Evolutionary conservation across 2,329 filamentous ascomycete genomes (phyloP).

Genomic region (Shiraia bambusicola): DNA sequence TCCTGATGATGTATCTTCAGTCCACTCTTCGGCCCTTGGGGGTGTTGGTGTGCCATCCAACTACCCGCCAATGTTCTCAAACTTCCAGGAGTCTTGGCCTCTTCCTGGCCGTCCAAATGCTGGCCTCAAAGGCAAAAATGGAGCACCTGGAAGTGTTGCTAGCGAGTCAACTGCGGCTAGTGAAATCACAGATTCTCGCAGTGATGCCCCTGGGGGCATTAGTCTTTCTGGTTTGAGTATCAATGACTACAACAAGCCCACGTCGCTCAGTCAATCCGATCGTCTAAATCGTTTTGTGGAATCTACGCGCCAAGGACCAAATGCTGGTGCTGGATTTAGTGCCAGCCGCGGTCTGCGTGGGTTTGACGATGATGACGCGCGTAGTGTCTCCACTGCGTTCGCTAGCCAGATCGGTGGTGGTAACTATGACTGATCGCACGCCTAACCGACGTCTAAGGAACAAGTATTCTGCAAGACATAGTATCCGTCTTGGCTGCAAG

Average conservation of each 20-base stretch:
- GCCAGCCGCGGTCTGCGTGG: slow-evolving; percentile 48
- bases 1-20: slow-evolving; percentile 92
- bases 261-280: slow-evolving; percentile 78
- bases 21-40: slow-evolving; percentile 88
- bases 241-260: slow-evolving; percentile 68
- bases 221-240: slow-evolving; percentile 83
- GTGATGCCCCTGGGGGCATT: slow-evolving; percentile 79
- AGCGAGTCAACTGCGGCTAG: slow-evolving; percentile 92
- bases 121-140: slow-evolving; percentile 64
- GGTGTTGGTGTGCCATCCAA: slow-evolving; percentile 78
- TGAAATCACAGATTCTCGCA: slow-evolving; percentile 81
- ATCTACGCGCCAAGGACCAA: slow-evolving; percentile 67
- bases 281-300: slow-evolving; percentile 94
- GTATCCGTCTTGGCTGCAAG: slow-evolving; percentile 8
- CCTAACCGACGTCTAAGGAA: neutral
- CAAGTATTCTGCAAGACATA: neutral
- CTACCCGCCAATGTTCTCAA: slow-evolving; percentile 93
- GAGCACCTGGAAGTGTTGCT: slow-evolving; percentile 73
- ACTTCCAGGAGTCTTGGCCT: slow-evolving; percentile 90
- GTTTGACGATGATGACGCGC: slow-evolving; percentile 82
- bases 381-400: slow-evolving; percentile 94
- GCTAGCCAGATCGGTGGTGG: slow-evolving; percentile 88
- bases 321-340: slow-evolving; percentile 37
- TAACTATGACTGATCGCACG: slow-evolving; percentile 56
- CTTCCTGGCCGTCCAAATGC: slow-evolving; percentile 70